A percentile compares a stretch with the other conserved stretches of the same genome.
phyloP scores from a whole-genome alignment of 2,329 filamentous ascomycete species.

The Monosporascus cannonballus region DNA sequence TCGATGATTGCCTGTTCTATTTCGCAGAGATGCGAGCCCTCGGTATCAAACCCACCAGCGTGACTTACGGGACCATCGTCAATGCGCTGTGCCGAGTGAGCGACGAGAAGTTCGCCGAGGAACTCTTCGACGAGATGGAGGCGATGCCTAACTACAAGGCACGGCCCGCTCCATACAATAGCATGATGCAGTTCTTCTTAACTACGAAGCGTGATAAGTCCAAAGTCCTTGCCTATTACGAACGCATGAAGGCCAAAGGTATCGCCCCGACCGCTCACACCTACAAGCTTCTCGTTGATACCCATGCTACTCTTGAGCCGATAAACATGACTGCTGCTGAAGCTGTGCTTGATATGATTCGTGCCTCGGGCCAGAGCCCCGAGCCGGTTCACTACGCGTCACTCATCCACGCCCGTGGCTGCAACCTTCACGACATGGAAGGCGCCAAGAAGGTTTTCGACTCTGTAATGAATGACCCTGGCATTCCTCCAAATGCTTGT shows the following conservation, averaged over 20 bases:
- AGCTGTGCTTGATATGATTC: conserved; percentile 73
- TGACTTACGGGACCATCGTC: conserved; percentile 97
- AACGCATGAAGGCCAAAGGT: conserved; percentile 81
- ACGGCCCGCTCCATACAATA: conserved; percentile 94
- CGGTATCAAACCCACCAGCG: conserved; percentile 90
- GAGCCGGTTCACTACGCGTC: conserved; percentile 96
- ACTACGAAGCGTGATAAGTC: conserved; percentile 92
- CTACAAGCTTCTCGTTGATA: conserved; percentile 95
- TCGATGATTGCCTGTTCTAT: conserved; percentile 96
- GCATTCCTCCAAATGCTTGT: conserved; percentile 70
- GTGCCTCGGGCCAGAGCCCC: conserved; percentile 64
- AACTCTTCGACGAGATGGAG: conserved; percentile 99
- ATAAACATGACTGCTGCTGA: conserved; percentile 85
- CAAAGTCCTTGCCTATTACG: conserved; percentile 92
- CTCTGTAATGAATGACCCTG: conserved; percentile 61
- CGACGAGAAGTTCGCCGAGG: conserved; percentile 95
- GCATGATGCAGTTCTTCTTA: conserved; percentile 98
- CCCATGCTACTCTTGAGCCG: conserved; percentile 88
- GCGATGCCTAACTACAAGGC: conserved; percentile 98
- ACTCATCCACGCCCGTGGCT: conserved; percentile 91
- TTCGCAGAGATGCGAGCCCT: conserved; percentile 95
- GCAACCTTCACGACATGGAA: conserved; percentile 84
- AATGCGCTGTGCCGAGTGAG: conserved; percentile 96
- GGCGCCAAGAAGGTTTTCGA: conserved; percentile 81
- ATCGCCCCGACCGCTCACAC: conserved; percentile 94